Evolutionary conservation across 768 basidiomycete species (phyloP), one percentile per base, ranked within the genome.

Genomic region (Clitopilus passeckerianus): DNA sequence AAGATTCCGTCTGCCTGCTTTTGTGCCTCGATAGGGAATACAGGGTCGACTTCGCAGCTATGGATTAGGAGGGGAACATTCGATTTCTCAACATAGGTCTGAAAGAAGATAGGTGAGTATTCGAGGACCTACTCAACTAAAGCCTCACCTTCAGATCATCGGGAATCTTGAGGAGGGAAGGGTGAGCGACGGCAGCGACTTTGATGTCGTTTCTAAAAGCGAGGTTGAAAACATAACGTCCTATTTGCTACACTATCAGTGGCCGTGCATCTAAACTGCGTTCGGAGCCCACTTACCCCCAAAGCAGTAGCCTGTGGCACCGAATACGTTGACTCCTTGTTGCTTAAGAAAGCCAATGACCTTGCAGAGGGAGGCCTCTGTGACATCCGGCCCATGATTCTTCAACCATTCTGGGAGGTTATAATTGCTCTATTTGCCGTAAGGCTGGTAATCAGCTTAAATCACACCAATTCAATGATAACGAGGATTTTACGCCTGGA

Each of bases 11-110:
- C 84, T 1, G 84, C 83, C 54, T 74, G 60, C 0, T 66, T 69
- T 57, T 80, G 77, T 3, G 74, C 54, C 41, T 80, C 79, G 0
- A 37, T 46, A 6, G 84, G 81, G 77, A 87, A 90, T 65, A 70
- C 69, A 5, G 37, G 2, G 67, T 89, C 86, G 33, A 67, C 43
- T 23, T 79, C 75, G 72, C 87, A 88, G 44, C 81, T 83, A 75
- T 88, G 89, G 72, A 89, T 85, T 37, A 91, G 77, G 30, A 90
- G 75, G n/a, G 89, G 86, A 0, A 76, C 76, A 50, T 78, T 78
- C 33, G 84, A 74, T 12, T 55, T 61, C 3, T 66, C 58, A 53
- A 73, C 65, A 68, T 84, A 82, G 74, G 72, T 79, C 86, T 85
- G 23, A n/a, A 5, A 53, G 16, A n/a, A n/a, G 33, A 16, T 53